These are phyloP conservation scores for Colletotrichum sp. DNA, from an alignment of 2,329 filamentous ascomycete genomes.

Conservation along the genomic window DNA sequence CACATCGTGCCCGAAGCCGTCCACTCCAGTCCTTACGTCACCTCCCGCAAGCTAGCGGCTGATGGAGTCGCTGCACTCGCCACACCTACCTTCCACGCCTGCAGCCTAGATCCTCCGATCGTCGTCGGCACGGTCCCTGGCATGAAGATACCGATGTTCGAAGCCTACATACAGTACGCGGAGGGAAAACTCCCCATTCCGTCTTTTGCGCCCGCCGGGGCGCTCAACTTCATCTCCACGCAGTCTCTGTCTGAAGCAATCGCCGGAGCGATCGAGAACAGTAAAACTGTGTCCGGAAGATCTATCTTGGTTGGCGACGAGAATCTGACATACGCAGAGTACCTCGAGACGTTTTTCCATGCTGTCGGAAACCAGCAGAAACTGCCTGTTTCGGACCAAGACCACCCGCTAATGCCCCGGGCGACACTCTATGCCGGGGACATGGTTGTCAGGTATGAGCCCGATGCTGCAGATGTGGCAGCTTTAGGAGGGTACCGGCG, in stretches of 20 bases:
- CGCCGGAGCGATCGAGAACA: neutral
- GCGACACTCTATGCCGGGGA: neutral
- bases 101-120: slow-evolving; percentile 6
- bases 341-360: neutral
- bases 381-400: neutral
- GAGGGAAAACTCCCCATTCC: neutral
- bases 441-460: neutral
- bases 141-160: neutral
- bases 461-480: neutral
- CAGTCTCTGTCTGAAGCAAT: slow-evolving; percentile 1
- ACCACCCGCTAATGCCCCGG: slow-evolving; percentile 9
- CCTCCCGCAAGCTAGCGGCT: neutral
- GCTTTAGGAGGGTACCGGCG: neutral
- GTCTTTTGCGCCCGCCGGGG: neutral
- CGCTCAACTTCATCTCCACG: slow-evolving; percentile 10
- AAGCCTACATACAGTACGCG: slow-evolving; percentile 1
- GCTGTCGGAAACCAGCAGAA: neutral
- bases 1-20: neutral
- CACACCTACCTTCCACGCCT: neutral
- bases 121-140: slow-evolving; percentile 6
- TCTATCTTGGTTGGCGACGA: neutral
- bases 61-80: neutral
- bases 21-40: neutral
- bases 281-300: neutral
- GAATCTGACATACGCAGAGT: neutral